phyloP scores from a whole-genome alignment of 2,329 filamentous ascomycete species.

The Aspergillus udagawae region DNA sequence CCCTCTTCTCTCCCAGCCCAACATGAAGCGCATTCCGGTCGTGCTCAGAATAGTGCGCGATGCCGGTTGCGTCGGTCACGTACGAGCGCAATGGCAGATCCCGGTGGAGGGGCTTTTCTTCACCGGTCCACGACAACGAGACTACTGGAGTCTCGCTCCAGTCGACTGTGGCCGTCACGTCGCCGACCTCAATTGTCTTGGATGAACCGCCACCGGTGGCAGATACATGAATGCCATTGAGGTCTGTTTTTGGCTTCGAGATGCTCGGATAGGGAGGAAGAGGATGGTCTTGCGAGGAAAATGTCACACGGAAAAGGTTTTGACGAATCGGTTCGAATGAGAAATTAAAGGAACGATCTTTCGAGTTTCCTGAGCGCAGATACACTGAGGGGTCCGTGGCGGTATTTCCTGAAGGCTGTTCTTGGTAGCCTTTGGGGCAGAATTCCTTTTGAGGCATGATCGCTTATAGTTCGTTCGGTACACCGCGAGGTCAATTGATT shows the following conservation, averaged over 20 bases:
- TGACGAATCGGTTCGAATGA: conserved; percentile 59
- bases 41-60: conserved; percentile 63
- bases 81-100: conserved; percentile 66
- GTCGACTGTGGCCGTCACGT: conserved; percentile 53
- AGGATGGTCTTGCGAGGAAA: conserved; percentile 58
- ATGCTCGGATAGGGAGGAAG: conserved; percentile 63
- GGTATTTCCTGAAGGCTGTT: conserved; percentile 19
- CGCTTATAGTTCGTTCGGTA: background rate
- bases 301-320: conserved; percentile 66
- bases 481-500: background rate
- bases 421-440: conserved; percentile 36
- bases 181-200: conserved; percentile 45
- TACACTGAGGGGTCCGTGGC: conserved; percentile 27
- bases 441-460: conserved; percentile 50
- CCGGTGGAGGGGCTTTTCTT: conserved; percentile 53
- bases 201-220: conserved; percentile 31
- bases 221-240: conserved; percentile 30
- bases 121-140: conserved; percentile 50
- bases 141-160: conserved; percentile 59
- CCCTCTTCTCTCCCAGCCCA: conserved; percentile 68
- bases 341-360: conserved; percentile 50
- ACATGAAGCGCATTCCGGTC: conserved; percentile 62
- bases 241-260: conserved; percentile 38
- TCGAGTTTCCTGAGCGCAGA: conserved; percentile 39
- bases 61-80: conserved; percentile 55